These are phyloP conservation scores for Pneumocystis carinii DNA, from an alignment of 1,139 yeast genomes.

Conservation along the genomic window DNA sequence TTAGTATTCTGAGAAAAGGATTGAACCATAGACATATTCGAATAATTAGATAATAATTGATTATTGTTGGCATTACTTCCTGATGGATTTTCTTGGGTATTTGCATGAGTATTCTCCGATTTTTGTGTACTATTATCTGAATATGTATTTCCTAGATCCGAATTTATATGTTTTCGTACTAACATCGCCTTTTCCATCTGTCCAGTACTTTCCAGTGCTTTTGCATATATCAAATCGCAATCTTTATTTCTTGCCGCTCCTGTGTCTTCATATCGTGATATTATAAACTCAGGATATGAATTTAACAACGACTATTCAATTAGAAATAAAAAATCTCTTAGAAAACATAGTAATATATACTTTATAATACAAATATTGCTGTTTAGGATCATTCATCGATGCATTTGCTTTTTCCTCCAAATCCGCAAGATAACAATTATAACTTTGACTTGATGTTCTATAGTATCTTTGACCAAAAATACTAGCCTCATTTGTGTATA, in stretches of 20 bases:
- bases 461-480: neutral
- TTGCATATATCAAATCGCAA: neutral
- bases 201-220: neutral
- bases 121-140: neutral
- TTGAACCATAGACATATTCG: neutral
- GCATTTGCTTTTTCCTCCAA: neutral
- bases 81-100: neutral
- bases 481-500: neutral
- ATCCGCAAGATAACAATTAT: neutral
- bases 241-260: neutral
- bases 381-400: neutral
- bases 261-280: neutral
- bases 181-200: neutral
- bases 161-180: neutral
- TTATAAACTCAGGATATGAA: constrained; percentile 1
- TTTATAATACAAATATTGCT: neutral
- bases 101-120: neutral
- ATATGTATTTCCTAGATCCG: neutral
- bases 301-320: neutral
- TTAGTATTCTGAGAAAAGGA: neutral
- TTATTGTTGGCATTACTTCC: neutral
- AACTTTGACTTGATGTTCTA: neutral
- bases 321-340: neutral
- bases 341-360: neutral
- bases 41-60: neutral